Evolutionary conservation across 2,329 filamentous ascomycete species (phyloP).

Genomic region (Alternaria sp.): DNA sequence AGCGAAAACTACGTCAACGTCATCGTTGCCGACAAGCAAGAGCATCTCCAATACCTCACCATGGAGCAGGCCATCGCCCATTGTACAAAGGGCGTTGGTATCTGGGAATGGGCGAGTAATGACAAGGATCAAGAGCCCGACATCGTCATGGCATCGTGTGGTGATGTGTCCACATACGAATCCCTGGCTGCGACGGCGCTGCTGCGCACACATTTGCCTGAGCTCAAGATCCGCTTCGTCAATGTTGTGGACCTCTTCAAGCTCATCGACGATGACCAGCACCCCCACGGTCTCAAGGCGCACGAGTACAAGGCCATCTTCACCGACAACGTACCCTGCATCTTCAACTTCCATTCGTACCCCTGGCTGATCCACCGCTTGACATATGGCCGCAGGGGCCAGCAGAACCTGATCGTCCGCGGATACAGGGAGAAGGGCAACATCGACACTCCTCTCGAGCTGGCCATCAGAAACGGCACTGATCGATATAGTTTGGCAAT

Average conservation of each 20-base stretch:
- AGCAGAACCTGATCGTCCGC: constrained; percentile 73
- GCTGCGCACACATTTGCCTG: constrained; percentile 73
- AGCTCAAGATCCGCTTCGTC: constrained; percentile 79
- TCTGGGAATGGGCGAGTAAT: constrained; percentile 80
- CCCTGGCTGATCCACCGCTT: constrained; percentile 81
- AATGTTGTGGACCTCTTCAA: constrained; percentile 85
- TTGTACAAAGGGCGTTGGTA: constrained; percentile 80
- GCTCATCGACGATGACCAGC: constrained; percentile 72
- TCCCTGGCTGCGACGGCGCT: constrained; percentile 77
- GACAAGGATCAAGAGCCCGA: constrained; percentile 74
- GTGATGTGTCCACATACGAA: constrained; percentile 78
- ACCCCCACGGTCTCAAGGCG: constrained; percentile 71
- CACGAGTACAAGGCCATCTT: constrained; percentile 73
- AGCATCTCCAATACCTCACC: constrained; percentile 76
- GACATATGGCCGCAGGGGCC: constrained; percentile 77
- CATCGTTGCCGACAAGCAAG: constrained; percentile 80
- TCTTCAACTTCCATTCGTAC: constrained; percentile 88
- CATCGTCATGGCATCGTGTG: constrained; percentile 77
- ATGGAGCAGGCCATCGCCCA: constrained; percentile 77
- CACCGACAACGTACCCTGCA: constrained; percentile 74
- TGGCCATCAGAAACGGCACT: constrained; percentile 79
- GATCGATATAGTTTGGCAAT: constrained; percentile 81
- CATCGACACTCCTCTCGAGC: constrained; percentile 80
- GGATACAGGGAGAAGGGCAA: constrained; percentile 86
- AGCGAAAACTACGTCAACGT: constrained; percentile 83